Evolutionary conservation across 768 basidiomycete species (phyloP).

Genomic region (Tulasnella sp.): DNA sequence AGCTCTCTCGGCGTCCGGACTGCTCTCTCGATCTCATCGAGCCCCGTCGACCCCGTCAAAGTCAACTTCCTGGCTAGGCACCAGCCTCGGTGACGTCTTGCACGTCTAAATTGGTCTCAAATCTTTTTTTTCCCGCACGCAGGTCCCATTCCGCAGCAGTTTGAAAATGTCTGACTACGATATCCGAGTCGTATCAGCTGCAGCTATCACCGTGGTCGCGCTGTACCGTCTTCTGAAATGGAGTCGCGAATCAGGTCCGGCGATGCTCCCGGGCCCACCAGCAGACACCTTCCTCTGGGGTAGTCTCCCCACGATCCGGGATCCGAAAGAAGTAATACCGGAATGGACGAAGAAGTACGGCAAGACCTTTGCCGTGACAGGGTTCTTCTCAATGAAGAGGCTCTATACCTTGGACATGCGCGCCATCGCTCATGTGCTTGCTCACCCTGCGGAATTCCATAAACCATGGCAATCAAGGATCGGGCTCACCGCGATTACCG

Average conservation of each 20-base stretch:
- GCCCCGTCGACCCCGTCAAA: not conserved
- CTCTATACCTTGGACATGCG: conserved; percentile 14
- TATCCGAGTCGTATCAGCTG: not conserved
- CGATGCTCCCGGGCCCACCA: not conserved
- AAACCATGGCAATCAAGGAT: conserved; percentile 5
- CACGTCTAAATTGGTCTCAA: not conserved
- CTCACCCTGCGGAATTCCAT: conserved; percentile 13
- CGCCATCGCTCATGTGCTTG: conserved; percentile 15
- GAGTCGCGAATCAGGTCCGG: not conserved
- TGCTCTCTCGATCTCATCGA: not conserved
- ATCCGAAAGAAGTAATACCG: not conserved
- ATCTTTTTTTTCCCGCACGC: not conserved
- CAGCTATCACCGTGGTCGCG: not conserved
- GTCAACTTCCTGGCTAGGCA: not conserved
- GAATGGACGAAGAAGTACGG: conserved; percentile 23
- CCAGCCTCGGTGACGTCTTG: not conserved
- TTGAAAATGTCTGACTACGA: not conserved
- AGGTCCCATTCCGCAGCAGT: not conserved
- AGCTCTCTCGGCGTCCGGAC: not conserved
- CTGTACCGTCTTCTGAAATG: not conserved
- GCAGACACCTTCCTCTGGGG: conserved; percentile 7
- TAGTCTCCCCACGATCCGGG: not conserved
- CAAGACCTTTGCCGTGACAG: conserved; percentile 4
- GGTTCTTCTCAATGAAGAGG: not conserved
- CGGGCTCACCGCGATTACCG: not conserved